phyloP scores from a whole-genome alignment of 2,329 filamentous ascomycete species.

The Corynespora cassiicola region DNA sequence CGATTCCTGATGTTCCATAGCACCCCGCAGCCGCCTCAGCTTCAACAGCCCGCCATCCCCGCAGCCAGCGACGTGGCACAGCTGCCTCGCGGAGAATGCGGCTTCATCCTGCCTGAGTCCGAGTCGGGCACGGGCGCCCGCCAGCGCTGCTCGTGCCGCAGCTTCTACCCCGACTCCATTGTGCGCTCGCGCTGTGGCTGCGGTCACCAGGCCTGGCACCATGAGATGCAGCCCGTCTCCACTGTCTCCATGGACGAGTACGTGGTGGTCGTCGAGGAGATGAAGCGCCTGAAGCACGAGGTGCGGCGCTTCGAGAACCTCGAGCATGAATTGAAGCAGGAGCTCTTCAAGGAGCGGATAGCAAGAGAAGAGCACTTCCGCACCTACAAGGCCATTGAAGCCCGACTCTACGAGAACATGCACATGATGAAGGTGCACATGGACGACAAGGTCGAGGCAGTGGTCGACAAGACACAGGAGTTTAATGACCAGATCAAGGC shows the following conservation, averaged over 20 bases:
- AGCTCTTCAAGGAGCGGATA: slow-evolving; percentile 42
- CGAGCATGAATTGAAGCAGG: slow-evolving; percentile 45
- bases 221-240: slow-evolving; percentile 44
- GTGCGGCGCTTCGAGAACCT: slow-evolving; percentile 39
- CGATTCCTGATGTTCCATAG: slow-evolving; percentile 46
- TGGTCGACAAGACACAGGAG: slow-evolving; percentile 48
- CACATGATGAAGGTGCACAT: slow-evolving; percentile 44
- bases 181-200: slow-evolving; percentile 53
- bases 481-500: slow-evolving; percentile 45
- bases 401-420: slow-evolving; percentile 47
- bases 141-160: slow-evolving; percentile 53
- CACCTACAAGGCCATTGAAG: slow-evolving; percentile 40
- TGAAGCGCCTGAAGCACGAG: slow-evolving; percentile 43
- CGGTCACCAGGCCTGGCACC: slow-evolving; percentile 56
- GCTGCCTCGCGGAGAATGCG: slow-evolving; percentile 48
- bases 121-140: slow-evolving; percentile 28
- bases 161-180: slow-evolving; percentile 48
- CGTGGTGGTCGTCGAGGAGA: slow-evolving; percentile 41
- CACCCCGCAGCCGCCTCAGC: slow-evolving; percentile 33
- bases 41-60: slow-evolving; percentile 37
- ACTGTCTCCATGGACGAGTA: slow-evolving; percentile 46
- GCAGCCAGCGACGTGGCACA: slow-evolving; percentile 33
- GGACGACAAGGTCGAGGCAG: slow-evolving; percentile 48
- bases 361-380: slow-evolving; percentile 41
- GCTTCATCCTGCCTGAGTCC: slow-evolving; percentile 38